Base-by-base conservation (phyloP, 2,329 filamentous ascomycete species). In the Chaetomium sp. region DNA sequence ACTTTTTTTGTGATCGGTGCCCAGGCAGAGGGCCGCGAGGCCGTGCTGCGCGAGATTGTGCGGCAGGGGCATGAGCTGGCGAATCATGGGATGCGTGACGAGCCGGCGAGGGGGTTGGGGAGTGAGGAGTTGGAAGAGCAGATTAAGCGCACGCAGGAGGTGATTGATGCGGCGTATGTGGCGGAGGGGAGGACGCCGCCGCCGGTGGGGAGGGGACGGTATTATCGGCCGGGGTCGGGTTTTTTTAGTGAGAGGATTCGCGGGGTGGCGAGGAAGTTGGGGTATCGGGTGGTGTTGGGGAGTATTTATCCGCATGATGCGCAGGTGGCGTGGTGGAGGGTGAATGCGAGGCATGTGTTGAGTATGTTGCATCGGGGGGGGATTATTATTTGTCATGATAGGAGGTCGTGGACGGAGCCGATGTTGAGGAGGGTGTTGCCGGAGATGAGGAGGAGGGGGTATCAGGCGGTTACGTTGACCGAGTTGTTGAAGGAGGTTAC, bases 21-120 rank as follows among this genome's bases (percentile, higher is more conserved):
- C 2, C 90, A 96, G 72, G 84, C 89, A 8, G 62, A 74, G 3
- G 69, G 66, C 7, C 65, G 75, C 34, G 78, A 85, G 65, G 72
- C 74, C 5, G 70, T 78, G 3, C 74, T 90, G 36, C 71, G 76
- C 44, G 74, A 80, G 41, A 73, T 88, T 1, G 74, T 88, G n/a
- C 72, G 74, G 40, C 74, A 72, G 49, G 85, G 84, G 27, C 81
- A 87, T 68, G 87, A 91, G 74, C 75, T 96, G 3, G 91, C 81
- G 32, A 96, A 96, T 71, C 91, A 96, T 71, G 91, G 88, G 8
- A 91, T 94, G 89, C 81, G 84, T 68, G 91, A 96, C 70, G 89
- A 94, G 74, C 84, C 89, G 0, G 86, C 85, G 8, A 77, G 80
- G 45, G 74, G 75, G 0, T 75, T 95, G 33, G 71, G 76, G 42